Evolutionary conservation across 2,329 filamentous ascomycete genomes (phyloP), one percentile per base, ranked within the genome.

Genomic region (Albifimbria verrucaria): DNA sequence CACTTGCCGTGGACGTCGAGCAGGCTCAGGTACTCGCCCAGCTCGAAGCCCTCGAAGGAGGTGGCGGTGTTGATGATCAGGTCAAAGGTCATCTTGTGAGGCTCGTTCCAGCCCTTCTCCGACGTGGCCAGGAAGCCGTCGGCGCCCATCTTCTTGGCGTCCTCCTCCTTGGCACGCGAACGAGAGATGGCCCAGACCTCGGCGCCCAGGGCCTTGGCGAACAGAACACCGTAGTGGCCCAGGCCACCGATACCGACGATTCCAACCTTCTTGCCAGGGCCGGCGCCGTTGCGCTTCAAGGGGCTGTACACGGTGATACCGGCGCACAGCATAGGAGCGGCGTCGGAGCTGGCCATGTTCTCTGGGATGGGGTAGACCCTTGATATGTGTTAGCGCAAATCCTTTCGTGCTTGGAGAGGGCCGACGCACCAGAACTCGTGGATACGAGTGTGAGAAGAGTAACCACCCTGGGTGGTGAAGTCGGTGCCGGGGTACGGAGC

Each of bases 261-360:
- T 36, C 81, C 89, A 21, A 92, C 84, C 74, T 90, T 90, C 77
- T 89, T 90, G 57, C 90, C 90, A 1, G 88, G 88, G 0, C 88
- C 88, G 55, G 81, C 80, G 21, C 88, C 88, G 64, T 92, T 86
- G 48, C 90, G 82, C 58, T 89, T 86, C 15, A 96, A 78, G 1
- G 91, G 90, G 55, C 83, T 88, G 75, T 86, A 95, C 54, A 85
- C 85, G 3, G 91, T 95, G 59, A 95, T 78, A 57, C 91, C 91
- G 41, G 89, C 91, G 71, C 91, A 95, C 60, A 94, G 80, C 88
- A 92, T 91, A 10, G 88, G 89, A 2, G 89, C 90, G 1, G 86
- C 89, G 49, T 86, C 72, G 52, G 74, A 70, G 59, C 78, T 81
- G 10, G 76, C 63, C 45, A 95, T 79, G 50, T 77, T 82, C 26